Evolutionary conservation across 805 yeast genomes (phyloP).

Genomic region (Jamesozyma spencerorum): DNA sequence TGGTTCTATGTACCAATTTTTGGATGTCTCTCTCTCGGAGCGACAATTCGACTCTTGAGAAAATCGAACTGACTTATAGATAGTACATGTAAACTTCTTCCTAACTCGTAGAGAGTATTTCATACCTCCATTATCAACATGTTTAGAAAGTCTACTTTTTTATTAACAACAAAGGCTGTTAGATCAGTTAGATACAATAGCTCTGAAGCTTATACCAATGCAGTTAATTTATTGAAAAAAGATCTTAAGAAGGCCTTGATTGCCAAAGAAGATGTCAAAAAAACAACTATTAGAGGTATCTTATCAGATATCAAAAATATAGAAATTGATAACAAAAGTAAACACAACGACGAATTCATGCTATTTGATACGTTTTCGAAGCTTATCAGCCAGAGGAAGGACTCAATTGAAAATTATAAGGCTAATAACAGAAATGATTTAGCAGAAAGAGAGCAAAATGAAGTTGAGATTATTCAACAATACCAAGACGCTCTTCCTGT

Average conservation of each 20-base stretch:
- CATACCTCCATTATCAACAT: slow-evolving; percentile 1
- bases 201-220: slow-evolving; percentile 30
- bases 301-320: slow-evolving; percentile 37
- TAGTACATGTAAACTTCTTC: too few species aligned
- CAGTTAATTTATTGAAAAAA: slow-evolving; percentile 31
- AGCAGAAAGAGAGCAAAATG: slow-evolving; percentile 43
- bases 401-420: slow-evolving; percentile 40
- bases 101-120: too few species aligned
- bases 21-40: too few species aligned
- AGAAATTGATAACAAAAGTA: slow-evolving; percentile 33
- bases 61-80: too few species aligned
- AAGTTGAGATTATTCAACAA: slow-evolving; percentile 34
- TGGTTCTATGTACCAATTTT: too few species aligned
- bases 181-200: slow-evolving; percentile 26
- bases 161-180: background rate
- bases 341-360: slow-evolving; percentile 24
- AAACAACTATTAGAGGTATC: slow-evolving; percentile 38
- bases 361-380: slow-evolving; percentile 34
- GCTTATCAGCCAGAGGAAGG: slow-evolving; percentile 40
- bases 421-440: slow-evolving; percentile 42
- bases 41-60: too few species aligned
- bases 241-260: slow-evolving; percentile 42
- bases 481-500: slow-evolving; percentile 38
- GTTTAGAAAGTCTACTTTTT: slow-evolving; percentile 3
- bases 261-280: slow-evolving; percentile 34